phyloP scores from a whole-genome alignment of 768 basidiomycete genomes.

The Dioszegia crocea region DNA sequence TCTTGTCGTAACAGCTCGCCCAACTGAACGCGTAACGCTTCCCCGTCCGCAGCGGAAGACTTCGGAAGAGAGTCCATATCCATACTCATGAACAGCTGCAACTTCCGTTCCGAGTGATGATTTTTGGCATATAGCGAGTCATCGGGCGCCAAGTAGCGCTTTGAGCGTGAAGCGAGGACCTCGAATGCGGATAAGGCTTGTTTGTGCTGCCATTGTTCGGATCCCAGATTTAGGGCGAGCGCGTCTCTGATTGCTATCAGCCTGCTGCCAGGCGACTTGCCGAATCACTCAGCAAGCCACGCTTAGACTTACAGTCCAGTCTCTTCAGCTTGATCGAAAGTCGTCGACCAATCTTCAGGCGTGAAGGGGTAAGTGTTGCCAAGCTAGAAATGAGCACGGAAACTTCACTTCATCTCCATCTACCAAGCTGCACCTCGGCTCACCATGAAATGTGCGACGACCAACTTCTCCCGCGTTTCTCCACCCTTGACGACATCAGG shows the following conservation, averaged over 20 bases:
- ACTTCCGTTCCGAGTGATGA: background rate
- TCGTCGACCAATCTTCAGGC: constrained; percentile 31
- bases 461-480: constrained; percentile 14
- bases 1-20: constrained; percentile 10
- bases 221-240: constrained; percentile 48
- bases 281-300: too few species aligned
- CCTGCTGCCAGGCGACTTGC: too few species aligned
- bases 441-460: constrained; percentile 50
- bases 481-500: background rate
- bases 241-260: constrained; percentile 34
- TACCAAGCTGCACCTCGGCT: constrained; percentile 13
- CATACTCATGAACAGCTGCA: constrained; percentile 44
- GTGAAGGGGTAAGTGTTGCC: constrained; percentile 49
- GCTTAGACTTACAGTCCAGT: constrained; percentile 44
- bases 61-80: constrained; percentile 48
- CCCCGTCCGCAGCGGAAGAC: constrained; percentile 15
- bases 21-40: constrained; percentile 17
- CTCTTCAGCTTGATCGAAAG: constrained; percentile 37
- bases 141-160: background rate
- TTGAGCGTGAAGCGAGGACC: constrained; percentile 4
- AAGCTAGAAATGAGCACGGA: constrained; percentile 20
- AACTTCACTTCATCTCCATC: background rate
- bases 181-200: constrained; percentile 43
- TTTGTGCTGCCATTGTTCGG: constrained; percentile 47
- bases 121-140: background rate